Evolutionary conservation across 73 alveolate genomes (phyloP).

Genomic region (Diophrys appendiculata): DNA sequence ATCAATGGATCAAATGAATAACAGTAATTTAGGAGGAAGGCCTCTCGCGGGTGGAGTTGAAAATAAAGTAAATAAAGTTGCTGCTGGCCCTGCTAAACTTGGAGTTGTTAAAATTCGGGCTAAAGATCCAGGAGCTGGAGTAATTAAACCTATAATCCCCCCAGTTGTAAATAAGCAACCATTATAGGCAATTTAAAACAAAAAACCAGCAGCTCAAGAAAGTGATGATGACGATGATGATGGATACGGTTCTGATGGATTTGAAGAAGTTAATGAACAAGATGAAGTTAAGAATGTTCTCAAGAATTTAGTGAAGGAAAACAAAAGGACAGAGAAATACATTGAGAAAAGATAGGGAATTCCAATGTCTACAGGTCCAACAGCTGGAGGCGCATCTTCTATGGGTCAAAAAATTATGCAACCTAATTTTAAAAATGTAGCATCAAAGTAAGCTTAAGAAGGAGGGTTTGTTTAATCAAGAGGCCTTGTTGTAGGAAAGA

Average conservation of each 20-base stretch:
- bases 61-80: constrained; percentile 1
- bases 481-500: constrained; percentile 35
- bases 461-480: constrained; percentile 15
- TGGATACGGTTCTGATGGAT: constrained; percentile 37
- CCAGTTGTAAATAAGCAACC: constrained; percentile 8
- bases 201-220: not conserved
- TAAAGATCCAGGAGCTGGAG: no score
- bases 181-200: not conserved
- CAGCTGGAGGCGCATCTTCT: not conserved
- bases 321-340: constrained; percentile 7
- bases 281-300: not conserved
- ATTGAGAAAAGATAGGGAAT: constrained; percentile 7
- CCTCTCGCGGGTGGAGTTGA: no score
- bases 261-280: constrained; percentile 43
- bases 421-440: not conserved
- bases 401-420: constrained; percentile 16
- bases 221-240: constrained; percentile 30
- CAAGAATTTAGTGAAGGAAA: constrained; percentile 35
- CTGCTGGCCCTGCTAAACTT: not conserved
- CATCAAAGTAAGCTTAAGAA: constrained; percentile 5
- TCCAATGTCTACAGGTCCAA: constrained; percentile 15
- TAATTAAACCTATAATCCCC: not conserved
- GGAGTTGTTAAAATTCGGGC: not conserved
- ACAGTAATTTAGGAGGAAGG: no score
- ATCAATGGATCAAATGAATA: no score